Percentiles rank a stretch among this genome's conserved stretches.
phyloP scores from a whole-genome alignment of 345 rosid genomes.

The Eucalyptus decipiens region DNA sequence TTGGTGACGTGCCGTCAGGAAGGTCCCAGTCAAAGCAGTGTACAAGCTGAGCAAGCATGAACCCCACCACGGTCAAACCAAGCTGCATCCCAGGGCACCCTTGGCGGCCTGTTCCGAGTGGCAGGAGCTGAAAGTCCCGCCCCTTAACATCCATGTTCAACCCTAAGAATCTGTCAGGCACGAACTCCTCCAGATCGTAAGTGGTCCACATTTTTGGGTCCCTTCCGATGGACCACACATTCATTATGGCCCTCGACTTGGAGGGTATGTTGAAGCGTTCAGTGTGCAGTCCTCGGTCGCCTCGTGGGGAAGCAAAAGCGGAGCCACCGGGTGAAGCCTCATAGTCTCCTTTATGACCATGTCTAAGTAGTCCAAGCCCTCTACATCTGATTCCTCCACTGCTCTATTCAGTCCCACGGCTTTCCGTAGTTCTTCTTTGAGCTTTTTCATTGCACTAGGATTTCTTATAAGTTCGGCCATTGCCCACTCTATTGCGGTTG shows the following conservation, averaged over 20 bases:
- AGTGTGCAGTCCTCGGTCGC: conserved; percentile 11
- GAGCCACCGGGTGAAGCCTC: conserved; percentile 33
- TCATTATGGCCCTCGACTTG: conserved; percentile 11
- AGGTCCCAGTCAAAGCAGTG: conserved; percentile 48
- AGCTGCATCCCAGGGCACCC: conserved; percentile 29
- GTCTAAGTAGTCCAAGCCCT: conserved; percentile 10
- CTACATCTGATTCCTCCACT: conserved; percentile 33
- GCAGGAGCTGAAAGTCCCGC: conserved; percentile 25
- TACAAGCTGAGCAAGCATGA: conserved; percentile 16
- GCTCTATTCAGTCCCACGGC: conserved; percentile 17
- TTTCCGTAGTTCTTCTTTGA: conserved; percentile 16
- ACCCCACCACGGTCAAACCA: conserved; percentile 10
- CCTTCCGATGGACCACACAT: conserved; percentile 26
- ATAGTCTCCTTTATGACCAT: conserved; percentile 37
- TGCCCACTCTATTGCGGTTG: conserved; percentile 15
- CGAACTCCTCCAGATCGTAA: conserved; percentile 15
- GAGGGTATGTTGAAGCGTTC: conserved; percentile 11
- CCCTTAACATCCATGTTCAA: conserved; percentile 13
- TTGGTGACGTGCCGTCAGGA: conserved; percentile 1
- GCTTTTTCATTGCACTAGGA: conserved; percentile 12
- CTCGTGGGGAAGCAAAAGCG: conserved; percentile 13
- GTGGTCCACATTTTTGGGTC: conserved; percentile 11
- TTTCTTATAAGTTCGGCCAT: conserved; percentile 17
- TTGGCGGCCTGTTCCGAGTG: conserved; percentile 32
- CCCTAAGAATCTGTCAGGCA: conserved; percentile 24